A percentile compares a stretch with the other conserved stretches of the same genome.
phyloP scores from a whole-genome alignment of 768 basidiomycete genomes.

The Lenzites betulinus region DNA sequence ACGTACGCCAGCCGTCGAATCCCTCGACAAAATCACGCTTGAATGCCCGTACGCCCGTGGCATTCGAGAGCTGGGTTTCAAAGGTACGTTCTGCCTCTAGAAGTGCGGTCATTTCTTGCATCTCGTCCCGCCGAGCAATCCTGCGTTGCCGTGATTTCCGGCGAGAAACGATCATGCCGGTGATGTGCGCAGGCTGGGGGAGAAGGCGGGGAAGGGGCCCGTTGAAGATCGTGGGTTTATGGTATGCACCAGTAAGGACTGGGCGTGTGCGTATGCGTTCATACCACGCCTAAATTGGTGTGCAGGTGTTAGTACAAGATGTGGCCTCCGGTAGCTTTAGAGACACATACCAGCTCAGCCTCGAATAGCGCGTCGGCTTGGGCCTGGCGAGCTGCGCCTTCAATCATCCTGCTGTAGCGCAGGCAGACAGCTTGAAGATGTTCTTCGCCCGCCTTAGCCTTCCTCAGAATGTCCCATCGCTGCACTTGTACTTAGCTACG shows the following conservation, averaged over 20 bases:
- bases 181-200: conserved; percentile 75
- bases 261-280: conserved; percentile 56
- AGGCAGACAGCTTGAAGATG: conserved; percentile 47
- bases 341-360: conserved; percentile 52
- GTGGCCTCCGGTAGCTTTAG: background rate
- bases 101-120: conserved; percentile 31
- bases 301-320: background rate
- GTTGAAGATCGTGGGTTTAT: conserved; percentile 66
- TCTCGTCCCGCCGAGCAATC: conserved; percentile 32
- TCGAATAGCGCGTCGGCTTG: conserved; percentile 47
- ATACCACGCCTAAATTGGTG: conserved; percentile 54
- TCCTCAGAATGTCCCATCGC: conserved; percentile 62
- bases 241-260: conserved; percentile 68
- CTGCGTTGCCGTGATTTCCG: conserved; percentile 48
- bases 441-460: conserved; percentile 55
- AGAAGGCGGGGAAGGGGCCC: conserved; percentile 76
- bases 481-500: conserved; percentile 25
- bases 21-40: conserved; percentile 27
- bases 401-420: conserved; percentile 63
- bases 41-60: conserved; percentile 15
- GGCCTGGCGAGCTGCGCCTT: conserved; percentile 49
- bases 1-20: conserved; percentile 45
- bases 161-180: conserved; percentile 64
- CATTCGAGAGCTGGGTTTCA: conserved; percentile 33
- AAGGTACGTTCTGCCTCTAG: conserved; percentile 41